Conservation (phyloP, 148 eudicot genomes). For the Cornus controversa region DNA sequence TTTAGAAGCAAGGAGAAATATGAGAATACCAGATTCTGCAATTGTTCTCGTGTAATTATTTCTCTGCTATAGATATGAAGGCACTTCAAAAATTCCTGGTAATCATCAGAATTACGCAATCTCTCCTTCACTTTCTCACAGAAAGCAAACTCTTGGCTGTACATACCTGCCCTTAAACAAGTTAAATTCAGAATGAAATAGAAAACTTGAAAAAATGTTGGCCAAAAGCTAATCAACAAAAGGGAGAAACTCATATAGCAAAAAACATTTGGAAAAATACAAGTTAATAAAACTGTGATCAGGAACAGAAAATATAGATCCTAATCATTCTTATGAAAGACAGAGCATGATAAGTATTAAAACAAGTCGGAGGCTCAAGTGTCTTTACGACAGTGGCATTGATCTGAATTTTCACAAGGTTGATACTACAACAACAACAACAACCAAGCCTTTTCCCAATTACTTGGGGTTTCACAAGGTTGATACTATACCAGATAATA, state of each 20-base stretch:
- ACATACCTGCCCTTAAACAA: conserved; percentile 36
- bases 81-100: conserved; percentile 43
- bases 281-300: not conserved
- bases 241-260: not conserved
- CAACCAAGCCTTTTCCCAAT: too few species aligned
- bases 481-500: not conserved
- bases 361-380: not conserved
- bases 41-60: conserved; percentile 29
- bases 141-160: conserved; percentile 35
- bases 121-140: conserved; percentile 53
- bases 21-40: conserved; percentile 38
- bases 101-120: conserved; percentile 29
- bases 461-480: not conserved
- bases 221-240: not conserved
- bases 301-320: not conserved
- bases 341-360: not conserved
- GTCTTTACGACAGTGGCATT: not conserved
- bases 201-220: not conserved
- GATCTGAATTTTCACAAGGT: not conserved
- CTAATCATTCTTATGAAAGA: not conserved
- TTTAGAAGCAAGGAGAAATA: not conserved
- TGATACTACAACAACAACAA: too few species aligned
- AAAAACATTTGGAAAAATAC: not conserved
- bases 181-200: not conserved
- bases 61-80: conserved; percentile 32